A percentile compares a stretch with the other conserved stretches of the same genome.
Conservation (phyloP, 345 rosid species). For the Cardiospermum halicacabum region DNA sequence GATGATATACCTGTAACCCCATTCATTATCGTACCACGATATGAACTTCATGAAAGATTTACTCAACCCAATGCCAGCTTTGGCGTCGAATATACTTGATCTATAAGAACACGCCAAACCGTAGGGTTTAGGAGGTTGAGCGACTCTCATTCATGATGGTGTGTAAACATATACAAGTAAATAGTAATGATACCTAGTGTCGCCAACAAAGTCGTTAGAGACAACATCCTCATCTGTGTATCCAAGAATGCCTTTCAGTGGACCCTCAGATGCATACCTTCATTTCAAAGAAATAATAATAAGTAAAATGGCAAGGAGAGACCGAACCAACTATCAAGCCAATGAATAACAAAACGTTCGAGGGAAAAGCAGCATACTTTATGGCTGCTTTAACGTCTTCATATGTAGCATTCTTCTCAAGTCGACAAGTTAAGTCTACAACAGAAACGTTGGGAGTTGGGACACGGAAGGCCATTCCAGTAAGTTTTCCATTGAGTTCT, state of each 20-base stretch:
- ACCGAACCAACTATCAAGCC: not conserved
- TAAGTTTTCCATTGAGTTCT: conserved; percentile 92
- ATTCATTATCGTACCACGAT: conserved; percentile 96
- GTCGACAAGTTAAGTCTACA: conserved; percentile 96
- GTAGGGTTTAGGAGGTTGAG: not conserved
- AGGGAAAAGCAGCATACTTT: conserved; percentile 41
- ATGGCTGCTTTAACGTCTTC: conserved; percentile 94
- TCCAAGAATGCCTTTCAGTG: conserved; percentile 88
- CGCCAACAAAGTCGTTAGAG: conserved; percentile 89
- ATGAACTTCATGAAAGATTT: conserved; percentile 82
- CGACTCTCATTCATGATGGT: not conserved
- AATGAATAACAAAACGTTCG: not conserved
- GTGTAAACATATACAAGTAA: not conserved
- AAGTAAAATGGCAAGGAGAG: not conserved
- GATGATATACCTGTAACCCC: conserved; percentile 91
- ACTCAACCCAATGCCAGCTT: conserved; percentile 92
- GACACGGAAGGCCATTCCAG: conserved; percentile 99
- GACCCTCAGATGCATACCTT: conserved; percentile 93
- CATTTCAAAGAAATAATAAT: conserved; percentile 7
- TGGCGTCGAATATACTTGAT: conserved; percentile 98
- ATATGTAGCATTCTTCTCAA: conserved; percentile 86
- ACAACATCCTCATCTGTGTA: conserved; percentile 97
- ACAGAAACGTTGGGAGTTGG: conserved; percentile 97
- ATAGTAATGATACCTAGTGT: conserved; percentile 59
- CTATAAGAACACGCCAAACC: conserved; percentile 32